phyloP scores from a whole-genome alignment of 129 eudicot species.

The Gnaphalium uliginosum region DNA sequence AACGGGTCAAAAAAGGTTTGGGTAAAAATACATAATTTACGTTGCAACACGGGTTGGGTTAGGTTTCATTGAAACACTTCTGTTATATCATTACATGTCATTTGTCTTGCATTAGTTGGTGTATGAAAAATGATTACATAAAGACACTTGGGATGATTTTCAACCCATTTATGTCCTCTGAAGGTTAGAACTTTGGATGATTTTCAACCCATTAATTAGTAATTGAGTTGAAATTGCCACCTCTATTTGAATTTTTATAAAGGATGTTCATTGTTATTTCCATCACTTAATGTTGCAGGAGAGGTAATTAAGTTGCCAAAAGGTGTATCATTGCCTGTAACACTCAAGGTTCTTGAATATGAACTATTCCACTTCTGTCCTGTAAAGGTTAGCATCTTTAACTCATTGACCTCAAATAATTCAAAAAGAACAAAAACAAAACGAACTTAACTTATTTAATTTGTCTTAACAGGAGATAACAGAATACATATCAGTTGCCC shows the following conservation, averaged over 20 bases:
- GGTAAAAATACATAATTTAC: too few species aligned
- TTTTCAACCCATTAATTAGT: neutral
- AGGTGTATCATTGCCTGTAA: conserved; percentile 74
- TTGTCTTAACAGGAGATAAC: conserved; percentile 55
- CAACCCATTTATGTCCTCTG: neutral
- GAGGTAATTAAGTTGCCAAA: conserved; percentile 66
- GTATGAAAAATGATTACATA: neutral
- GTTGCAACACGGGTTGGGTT: too few species aligned
- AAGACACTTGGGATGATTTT: neutral
- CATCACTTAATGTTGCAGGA: conserved; percentile 36
- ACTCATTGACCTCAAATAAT: conserved; percentile 11
- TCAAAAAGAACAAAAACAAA: neutral
- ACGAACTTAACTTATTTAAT: neutral
- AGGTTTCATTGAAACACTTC: too few species aligned
- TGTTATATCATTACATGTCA: neutral
- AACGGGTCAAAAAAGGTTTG: too few species aligned
- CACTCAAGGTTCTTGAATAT: conserved; percentile 79
- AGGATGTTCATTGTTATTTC: neutral
- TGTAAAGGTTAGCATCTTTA: conserved; percentile 48
- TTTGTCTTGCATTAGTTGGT: neutral
- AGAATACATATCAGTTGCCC: conserved; percentile 59
- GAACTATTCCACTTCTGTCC: conserved; percentile 87
- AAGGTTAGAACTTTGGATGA: neutral
- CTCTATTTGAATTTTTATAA: neutral
- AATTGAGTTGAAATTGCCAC: conserved; percentile 3